A percentile compares a stretch with the other conserved stretches of the same genome.
These are phyloP conservation scores for Protea cynaroides DNA, from an alignment of 164 flowering plant genomes.

Conservation along the genomic window DNA sequence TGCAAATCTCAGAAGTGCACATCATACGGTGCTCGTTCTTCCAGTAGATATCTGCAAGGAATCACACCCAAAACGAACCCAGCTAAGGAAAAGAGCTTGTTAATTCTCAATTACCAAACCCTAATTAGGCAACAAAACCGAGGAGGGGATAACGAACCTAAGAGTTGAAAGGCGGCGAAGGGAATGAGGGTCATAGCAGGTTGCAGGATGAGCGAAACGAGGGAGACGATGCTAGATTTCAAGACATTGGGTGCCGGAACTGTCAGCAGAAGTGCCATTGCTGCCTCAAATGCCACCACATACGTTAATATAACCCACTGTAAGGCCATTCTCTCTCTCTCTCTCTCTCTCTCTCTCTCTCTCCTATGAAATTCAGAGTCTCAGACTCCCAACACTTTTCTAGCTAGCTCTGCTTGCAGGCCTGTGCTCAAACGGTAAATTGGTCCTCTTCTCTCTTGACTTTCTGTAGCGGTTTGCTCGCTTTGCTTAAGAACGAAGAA, in stretches of 20 bases:
- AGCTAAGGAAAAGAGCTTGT: not conserved
- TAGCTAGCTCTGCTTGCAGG: no score
- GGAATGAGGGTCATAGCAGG: slow-evolving; percentile 73
- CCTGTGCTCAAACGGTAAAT: no score
- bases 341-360: no score
- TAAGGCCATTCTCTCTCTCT: slow-evolving; percentile 49
- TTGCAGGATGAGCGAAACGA: slow-evolving; percentile 57
- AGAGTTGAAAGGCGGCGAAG: slow-evolving; percentile 81
- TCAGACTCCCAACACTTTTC: no score
- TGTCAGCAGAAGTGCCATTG: slow-evolving; percentile 50
- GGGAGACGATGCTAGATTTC: slow-evolving; percentile 60
- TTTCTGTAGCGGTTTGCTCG: no score
- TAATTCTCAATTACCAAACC: no score
- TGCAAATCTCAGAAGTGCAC: slow-evolving; percentile 78
- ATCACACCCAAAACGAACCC: not conserved
- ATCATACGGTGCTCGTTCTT: slow-evolving; percentile 85
- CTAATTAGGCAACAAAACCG: no score
- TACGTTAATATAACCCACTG: slow-evolving; percentile 83
- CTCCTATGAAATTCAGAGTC: no score
- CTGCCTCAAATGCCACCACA: slow-evolving; percentile 85
- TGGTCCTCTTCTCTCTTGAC: no score
- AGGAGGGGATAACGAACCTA: slow-evolving; percentile 36
- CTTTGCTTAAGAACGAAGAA: no score
- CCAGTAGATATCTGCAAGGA: slow-evolving; percentile 77
- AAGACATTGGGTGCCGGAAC: slow-evolving; percentile 68